phyloP scores from a whole-genome alignment of 768 basidiomycete genomes.

The Psilocybe subaeruginosa region DNA sequence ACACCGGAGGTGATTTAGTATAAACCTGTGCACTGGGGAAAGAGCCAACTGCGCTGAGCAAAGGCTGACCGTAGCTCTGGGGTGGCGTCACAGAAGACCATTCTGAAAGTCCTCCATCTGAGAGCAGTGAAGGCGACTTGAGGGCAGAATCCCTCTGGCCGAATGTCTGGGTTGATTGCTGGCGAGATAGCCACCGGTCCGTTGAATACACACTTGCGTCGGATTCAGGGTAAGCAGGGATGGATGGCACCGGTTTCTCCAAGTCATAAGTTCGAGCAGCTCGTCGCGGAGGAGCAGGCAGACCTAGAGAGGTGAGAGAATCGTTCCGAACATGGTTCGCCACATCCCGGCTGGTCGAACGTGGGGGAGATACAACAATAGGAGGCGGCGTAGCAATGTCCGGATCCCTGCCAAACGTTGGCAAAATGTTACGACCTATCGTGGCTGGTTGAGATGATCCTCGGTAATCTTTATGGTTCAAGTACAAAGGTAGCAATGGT shows the following conservation, averaged over 20 bases:
- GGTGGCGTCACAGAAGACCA: constrained; percentile 15
- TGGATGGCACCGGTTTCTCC: constrained; percentile 8
- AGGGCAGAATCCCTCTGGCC: constrained; percentile 16
- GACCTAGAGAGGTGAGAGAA: constrained; percentile 31
- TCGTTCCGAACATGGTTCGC: constrained; percentile 24
- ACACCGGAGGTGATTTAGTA: constrained; percentile 7
- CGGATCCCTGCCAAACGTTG: constrained; percentile 23
- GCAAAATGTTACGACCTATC: constrained; percentile 30
- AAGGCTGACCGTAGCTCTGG: constrained; percentile 9
- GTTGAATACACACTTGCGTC: neutral
- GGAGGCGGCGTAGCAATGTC: constrained; percentile 25
- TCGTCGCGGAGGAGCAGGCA: constrained; percentile 39
- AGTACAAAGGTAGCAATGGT: constrained; percentile 22
- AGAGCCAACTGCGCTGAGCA: constrained; percentile 17
- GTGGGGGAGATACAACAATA: constrained; percentile 9
- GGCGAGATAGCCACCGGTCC: constrained; percentile 15
- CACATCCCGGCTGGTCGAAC: constrained; percentile 8
- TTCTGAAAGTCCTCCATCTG: constrained; percentile 15
- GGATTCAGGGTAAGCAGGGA: neutral
- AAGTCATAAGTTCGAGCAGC: constrained; percentile 13
- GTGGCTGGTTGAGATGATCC: constrained; percentile 17
- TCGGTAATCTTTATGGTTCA: constrained; percentile 24
- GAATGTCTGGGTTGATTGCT: constrained; percentile 22
- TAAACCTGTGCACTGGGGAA: constrained; percentile 6
- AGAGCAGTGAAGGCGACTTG: constrained; percentile 17